Evolutionary conservation across 2,329 filamentous ascomycete species (phyloP), one percentile per base, ranked within the genome.

Genomic region (Epichloe glyceriae): DNA sequence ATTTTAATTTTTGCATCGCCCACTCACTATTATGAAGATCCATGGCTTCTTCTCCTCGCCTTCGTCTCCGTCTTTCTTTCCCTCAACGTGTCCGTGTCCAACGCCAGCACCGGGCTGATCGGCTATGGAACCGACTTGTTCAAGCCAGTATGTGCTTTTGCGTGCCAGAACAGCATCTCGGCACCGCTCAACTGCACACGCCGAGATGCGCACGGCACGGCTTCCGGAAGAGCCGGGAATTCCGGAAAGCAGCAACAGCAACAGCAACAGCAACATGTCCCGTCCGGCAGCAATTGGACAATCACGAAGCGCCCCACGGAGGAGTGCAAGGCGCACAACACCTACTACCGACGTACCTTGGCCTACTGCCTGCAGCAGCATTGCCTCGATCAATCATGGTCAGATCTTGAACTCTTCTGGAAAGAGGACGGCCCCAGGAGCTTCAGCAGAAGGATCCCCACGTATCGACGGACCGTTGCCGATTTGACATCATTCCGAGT

Each of bases 101-200:
- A n/a, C 17, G 14, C 39, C 19, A 41, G 39, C 11, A 17, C 8
- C 17, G 43, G 43, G 19, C 22, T 62, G 15, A 51, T 58, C 30
- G 56, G 56, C 19, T 53, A 51, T 26, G 56, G 55, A 38, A 57
- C 56, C 50, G 48, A 46, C 3, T 55, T 61, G 53, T 60, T 56
- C 38, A 33, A 62, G n/a, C 62, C 63, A 4, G 54, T 56, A 12
- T 66, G 64, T 44, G 60, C 64, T 12, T 65, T 59, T 43, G 56
- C 59, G 14, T 64, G 63, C 45, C 56, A 56, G 2, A 57, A 55
- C 26, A 50, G 51, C 33, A 51, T 61, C 44, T 54, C 55, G 43
- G 56, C 55, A 38, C 52, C 56, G n/a, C 54, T 62, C 4, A 54
- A 57, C 45, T 63, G 61, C 51, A 57, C 57, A 12, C 53, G 49